Conservation (phyloP, 768 basidiomycete species). For the Pleurotus sapidus region DNA sequence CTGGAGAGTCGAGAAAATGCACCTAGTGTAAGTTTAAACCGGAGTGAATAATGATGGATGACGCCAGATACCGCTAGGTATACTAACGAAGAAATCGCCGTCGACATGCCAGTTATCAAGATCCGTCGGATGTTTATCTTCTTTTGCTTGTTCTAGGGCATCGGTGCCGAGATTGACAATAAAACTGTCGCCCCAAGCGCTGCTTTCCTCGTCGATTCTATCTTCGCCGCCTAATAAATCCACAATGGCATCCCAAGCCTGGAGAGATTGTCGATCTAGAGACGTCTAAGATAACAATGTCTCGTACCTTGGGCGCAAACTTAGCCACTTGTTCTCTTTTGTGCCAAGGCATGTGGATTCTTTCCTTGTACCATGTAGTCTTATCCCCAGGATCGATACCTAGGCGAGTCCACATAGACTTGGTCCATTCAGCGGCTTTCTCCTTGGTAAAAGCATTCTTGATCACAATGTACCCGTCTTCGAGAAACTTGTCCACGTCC, state of each 20-base stretch:
- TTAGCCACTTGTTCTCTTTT: conserved; percentile 39
- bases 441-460: conserved; percentile 50
- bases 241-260: conserved; percentile 61
- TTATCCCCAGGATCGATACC: conserved; percentile 52
- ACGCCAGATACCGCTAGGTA: conserved; percentile 5
- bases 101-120: conserved; percentile 67
- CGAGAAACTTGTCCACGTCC: conserved; percentile 52
- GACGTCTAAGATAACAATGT: no score
- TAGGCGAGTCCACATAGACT: conserved; percentile 50
- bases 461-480: conserved; percentile 52
- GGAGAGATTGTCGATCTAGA: background rate
- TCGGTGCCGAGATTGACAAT: conserved; percentile 60
- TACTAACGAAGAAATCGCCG: conserved; percentile 52
- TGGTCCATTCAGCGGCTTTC: conserved; percentile 46
- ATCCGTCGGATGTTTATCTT: conserved; percentile 34
- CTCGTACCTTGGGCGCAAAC: conserved; percentile 48
- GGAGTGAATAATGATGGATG: background rate
- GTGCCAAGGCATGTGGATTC: conserved; percentile 56
- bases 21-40: conserved; percentile 24
- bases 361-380: conserved; percentile 50
- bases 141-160: conserved; percentile 29
- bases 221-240: conserved; percentile 61
- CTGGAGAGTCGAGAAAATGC: conserved; percentile 64
- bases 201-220: conserved; percentile 45
- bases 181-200: conserved; percentile 56